A percentile compares a stretch with the other conserved stretches of the same genome.
Conservation (phyloP, 805 yeast species). For the Candida railenensis region DNA sequence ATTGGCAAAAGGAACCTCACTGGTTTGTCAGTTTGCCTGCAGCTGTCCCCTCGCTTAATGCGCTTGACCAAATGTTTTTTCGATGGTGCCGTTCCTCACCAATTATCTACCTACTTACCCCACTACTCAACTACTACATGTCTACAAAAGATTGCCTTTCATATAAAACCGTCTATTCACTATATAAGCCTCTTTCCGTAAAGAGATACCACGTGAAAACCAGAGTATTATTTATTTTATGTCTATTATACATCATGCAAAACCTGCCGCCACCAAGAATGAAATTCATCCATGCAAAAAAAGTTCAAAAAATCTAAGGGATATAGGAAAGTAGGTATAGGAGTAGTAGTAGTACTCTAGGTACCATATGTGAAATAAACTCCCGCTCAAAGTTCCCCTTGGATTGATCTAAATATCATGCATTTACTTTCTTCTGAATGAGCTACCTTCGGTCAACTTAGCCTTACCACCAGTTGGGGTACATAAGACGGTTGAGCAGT, state of each 20-base stretch:
- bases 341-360: not conserved
- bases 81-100: no score
- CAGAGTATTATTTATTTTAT: not conserved
- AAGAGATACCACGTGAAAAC: not conserved
- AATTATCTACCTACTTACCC: no score
- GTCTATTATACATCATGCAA: slow-evolving; percentile 5
- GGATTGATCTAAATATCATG: not conserved
- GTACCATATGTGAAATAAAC: not conserved
- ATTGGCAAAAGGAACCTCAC: no score
- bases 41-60: no score
- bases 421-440: slow-evolving; percentile 39
- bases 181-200: not conserved
- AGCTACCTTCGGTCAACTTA: slow-evolving; percentile 42
- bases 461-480: slow-evolving; percentile 45
- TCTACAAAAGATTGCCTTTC: no score
- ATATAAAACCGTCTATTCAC: slow-evolving; percentile 1
- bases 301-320: not conserved
- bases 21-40: no score
- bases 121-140: no score
- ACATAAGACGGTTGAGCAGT: slow-evolving; percentile 39
- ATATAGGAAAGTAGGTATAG: not conserved
- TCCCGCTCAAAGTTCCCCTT: not conserved
- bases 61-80: no score
- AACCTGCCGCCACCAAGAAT: not conserved
- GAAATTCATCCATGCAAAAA: slow-evolving; percentile 1